Conservation (phyloP, 805 yeast genomes). For the Zygosaccharomyces gambellarensis region DNA sequence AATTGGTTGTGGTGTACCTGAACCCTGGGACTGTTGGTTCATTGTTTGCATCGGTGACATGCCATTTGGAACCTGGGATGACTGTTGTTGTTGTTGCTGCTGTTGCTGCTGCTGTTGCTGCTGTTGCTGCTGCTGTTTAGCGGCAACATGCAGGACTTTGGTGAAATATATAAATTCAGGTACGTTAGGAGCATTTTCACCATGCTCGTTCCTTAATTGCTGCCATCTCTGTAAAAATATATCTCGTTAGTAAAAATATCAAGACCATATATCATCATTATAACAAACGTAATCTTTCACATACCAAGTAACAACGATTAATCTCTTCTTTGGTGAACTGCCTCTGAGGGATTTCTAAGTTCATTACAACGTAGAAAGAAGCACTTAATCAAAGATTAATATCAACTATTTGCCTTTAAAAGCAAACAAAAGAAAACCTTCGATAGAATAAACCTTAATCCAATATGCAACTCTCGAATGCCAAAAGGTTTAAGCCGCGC, state of each 20-base stretch:
- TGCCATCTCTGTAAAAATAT: conserved; percentile 30
- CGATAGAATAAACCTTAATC: neutral
- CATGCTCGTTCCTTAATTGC: conserved; percentile 34
- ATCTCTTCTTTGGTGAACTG: conserved; percentile 35
- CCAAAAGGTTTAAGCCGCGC: neutral
- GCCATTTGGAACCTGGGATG: conserved; percentile 6
- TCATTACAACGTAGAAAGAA: conserved; percentile 11
- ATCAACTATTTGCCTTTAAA: neutral
- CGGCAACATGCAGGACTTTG: conserved; percentile 33
- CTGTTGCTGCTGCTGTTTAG: conserved; percentile 32
- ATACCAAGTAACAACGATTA: conserved; percentile 33
- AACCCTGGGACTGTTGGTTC: conserved; percentile 6
- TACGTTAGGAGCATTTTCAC: conserved; percentile 33
- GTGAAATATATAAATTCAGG: conserved; percentile 36
- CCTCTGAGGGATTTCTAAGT: conserved; percentile 30
- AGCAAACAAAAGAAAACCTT: neutral
- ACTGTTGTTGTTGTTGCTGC: conserved; percentile 16
- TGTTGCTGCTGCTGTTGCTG: conserved; percentile 23
- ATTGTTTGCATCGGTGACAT: conserved; percentile 5
- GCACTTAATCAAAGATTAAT: neutral
- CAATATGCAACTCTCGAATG: neutral
- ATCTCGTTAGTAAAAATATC: conserved; percentile 8
- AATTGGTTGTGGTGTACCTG: conserved; percentile 1
- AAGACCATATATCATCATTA: neutral
- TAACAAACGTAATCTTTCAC: conserved; percentile 1